Conservation (phyloP, 805 yeast species). For the Yamadazyma ubonensis region DNA sequence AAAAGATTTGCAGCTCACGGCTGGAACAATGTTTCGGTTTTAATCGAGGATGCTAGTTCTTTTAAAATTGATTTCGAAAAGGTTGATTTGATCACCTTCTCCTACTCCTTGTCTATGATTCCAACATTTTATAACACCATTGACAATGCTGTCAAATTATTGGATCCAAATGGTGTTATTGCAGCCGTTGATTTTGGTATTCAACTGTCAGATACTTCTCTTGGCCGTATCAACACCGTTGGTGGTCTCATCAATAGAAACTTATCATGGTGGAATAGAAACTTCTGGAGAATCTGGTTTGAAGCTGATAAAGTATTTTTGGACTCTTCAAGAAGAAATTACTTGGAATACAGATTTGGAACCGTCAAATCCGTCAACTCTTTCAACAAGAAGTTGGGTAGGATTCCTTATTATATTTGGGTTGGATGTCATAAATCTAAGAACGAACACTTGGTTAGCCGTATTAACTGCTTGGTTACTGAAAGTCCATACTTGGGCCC, state of each 20-base stretch:
- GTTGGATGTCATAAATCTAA: slow-evolving; percentile 54
- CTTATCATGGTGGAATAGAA: slow-evolving; percentile 72
- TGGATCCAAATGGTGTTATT: slow-evolving; percentile 60
- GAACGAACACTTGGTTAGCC: slow-evolving; percentile 49
- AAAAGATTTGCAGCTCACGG: slow-evolving; percentile 46
- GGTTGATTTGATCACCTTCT: slow-evolving; percentile 76
- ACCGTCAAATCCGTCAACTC: slow-evolving; percentile 73
- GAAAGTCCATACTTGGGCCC: slow-evolving; percentile 83
- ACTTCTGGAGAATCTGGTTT: slow-evolving; percentile 87
- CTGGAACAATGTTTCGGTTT: slow-evolving; percentile 61
- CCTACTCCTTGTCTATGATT: slow-evolving; percentile 82
- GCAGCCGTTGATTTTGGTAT: slow-evolving; percentile 81
- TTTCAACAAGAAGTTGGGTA: slow-evolving; percentile 63
- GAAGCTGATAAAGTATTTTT: slow-evolving; percentile 78
- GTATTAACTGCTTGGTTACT: slow-evolving; percentile 71
- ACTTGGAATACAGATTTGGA: slow-evolving; percentile 79
- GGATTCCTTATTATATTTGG: slow-evolving; percentile 83
- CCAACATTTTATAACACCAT: slow-evolving; percentile 78
- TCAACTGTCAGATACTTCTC: slow-evolving; percentile 60
- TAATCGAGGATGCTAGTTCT: slow-evolving; percentile 74
- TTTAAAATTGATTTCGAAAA: slow-evolving; percentile 47
- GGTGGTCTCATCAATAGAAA: slow-evolving; percentile 75
- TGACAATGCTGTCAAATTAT: slow-evolving; percentile 57
- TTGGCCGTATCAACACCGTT: slow-evolving; percentile 68
- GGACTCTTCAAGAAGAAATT: slow-evolving; percentile 79